These are phyloP conservation scores for Dunaliella primolecta DNA, from an alignment of 139 green algal genomes.

Conservation along the genomic window DNA sequence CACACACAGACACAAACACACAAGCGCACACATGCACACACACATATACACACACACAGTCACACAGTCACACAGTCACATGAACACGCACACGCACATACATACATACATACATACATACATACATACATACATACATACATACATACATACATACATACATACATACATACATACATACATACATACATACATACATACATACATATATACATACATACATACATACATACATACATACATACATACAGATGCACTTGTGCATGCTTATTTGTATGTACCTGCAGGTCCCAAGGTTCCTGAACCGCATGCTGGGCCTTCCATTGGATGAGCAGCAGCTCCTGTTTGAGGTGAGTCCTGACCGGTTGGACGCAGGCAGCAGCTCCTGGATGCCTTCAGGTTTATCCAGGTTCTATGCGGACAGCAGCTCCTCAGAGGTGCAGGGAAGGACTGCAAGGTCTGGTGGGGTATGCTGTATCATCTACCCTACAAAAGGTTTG, in stretches of 20 bases:
- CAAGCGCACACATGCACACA: background rate
- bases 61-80: background rate
- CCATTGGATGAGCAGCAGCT: slow-evolving; percentile 50
- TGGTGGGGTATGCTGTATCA: background rate
- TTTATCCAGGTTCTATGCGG: background rate
- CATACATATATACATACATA: background rate
- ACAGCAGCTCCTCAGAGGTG: too few species aligned
- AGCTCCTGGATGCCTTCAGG: background rate
- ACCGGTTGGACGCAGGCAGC: background rate
- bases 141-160: background rate
- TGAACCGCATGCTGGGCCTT: slow-evolving; percentile 45
- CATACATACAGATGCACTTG: background rate
- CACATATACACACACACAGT: background rate
- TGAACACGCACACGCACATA: background rate
- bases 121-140: background rate
- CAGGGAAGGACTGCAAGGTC: background rate
- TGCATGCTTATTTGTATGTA: too few species aligned
- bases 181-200: background rate
- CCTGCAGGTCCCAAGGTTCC: slow-evolving; percentile 38
- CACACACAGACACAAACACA: too few species aligned
- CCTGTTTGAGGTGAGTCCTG: slow-evolving; percentile 51
- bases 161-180: background rate
- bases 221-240: background rate
- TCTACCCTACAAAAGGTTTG: too few species aligned
- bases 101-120: background rate